Conservation (phyloP, 116 monocot species). For the Dioscorea cayenensis region DNA sequence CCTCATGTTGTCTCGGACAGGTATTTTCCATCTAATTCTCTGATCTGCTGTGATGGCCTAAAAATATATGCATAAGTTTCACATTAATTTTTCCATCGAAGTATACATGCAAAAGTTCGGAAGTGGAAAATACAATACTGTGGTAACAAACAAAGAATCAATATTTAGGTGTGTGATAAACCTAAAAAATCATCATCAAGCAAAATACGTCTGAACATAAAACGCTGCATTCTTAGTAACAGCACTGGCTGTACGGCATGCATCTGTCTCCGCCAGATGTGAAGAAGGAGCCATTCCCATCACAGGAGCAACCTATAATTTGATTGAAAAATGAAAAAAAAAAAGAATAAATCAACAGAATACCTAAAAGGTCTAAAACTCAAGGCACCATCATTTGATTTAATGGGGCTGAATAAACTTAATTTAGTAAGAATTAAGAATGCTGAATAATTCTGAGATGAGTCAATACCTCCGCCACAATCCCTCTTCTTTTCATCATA, state of each 20-base stretch:
- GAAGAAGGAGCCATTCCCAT: slow-evolving; percentile 89
- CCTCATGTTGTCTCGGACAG: too few species aligned
- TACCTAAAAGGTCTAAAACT: too few species aligned
- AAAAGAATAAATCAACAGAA: not conserved
- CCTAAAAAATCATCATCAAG: slow-evolving; percentile 19
- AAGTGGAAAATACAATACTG: too few species aligned
- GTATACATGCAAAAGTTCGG: too few species aligned
- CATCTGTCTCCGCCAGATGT: slow-evolving; percentile 78
- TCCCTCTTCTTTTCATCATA: slow-evolving; percentile 57
- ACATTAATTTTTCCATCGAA: too few species aligned
- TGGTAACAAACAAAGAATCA: not conserved
- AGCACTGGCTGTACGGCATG: slow-evolving; percentile 82
- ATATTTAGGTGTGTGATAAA: not conserved
- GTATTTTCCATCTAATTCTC: too few species aligned
- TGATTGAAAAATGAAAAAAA: not conserved
- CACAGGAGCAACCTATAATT: slow-evolving; percentile 67
- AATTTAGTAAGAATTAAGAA: too few species aligned
- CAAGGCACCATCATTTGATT: too few species aligned
- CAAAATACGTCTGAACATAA: slow-evolving; percentile 86
- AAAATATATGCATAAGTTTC: too few species aligned
- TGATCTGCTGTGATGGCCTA: too few species aligned
- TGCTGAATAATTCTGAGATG: too few species aligned
- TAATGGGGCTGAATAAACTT: too few species aligned
- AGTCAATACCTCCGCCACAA: slow-evolving; percentile 63
- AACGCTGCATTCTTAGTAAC: slow-evolving; percentile 59